Conservation (phyloP, 2,329 filamentous ascomycete species). For the Xylaria multiplex region DNA sequence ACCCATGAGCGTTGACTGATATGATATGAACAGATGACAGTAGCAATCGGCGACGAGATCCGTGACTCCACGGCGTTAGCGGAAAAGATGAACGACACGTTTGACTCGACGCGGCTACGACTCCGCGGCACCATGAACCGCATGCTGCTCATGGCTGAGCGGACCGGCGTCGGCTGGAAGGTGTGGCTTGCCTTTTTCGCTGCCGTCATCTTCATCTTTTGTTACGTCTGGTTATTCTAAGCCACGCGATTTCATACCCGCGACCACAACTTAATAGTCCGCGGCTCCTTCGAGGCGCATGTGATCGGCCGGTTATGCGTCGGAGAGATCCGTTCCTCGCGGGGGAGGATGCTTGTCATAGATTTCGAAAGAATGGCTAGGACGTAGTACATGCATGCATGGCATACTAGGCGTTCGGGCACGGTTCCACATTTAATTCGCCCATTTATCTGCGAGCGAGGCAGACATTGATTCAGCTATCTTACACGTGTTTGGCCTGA, state of each 20-base stretch:
- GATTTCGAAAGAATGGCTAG: constrained; percentile 20
- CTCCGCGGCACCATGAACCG: constrained; percentile 94
- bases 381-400: constrained; percentile 24
- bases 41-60: constrained; percentile 95
- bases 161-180: constrained; percentile 94
- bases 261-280: not conserved
- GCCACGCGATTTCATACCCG: not conserved
- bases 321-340: not conserved
- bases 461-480: constrained; percentile 10
- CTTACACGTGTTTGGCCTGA: not conserved
- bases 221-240: constrained; percentile 91
- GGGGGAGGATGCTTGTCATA: constrained; percentile 19
- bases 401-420: constrained; percentile 32
- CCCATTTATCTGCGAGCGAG: constrained; percentile 13
- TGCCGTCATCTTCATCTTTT: constrained; percentile 83
- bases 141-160: constrained; percentile 95
- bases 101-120: constrained; percentile 83
- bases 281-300: not conserved
- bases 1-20: constrained; percentile 17
- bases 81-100: constrained; percentile 95
- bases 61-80: constrained; percentile 86
- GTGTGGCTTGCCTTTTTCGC: constrained; percentile 92
- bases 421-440: constrained; percentile 24
- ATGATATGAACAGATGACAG: constrained; percentile 72
- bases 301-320: not conserved